Conservation (phyloP, 2,329 filamentous ascomycete genomes). For the Cylindrodendrum hubeiense region DNA sequence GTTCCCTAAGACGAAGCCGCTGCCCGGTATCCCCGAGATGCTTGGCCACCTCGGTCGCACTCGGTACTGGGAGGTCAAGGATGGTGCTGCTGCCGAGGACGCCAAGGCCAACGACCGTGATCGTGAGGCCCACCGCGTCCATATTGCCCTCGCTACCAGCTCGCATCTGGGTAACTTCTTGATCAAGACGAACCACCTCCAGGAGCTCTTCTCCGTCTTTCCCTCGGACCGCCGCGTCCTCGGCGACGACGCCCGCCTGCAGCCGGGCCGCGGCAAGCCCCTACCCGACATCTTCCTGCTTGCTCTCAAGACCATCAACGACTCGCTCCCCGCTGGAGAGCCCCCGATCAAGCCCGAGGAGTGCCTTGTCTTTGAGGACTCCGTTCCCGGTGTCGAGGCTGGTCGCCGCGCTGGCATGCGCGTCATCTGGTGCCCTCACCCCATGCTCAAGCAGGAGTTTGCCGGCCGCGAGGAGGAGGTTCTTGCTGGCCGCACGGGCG, state of each 20-base stretch:
- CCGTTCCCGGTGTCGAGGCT: conserved; percentile 91
- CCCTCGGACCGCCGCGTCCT: conserved; percentile 78
- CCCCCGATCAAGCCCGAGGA: conserved; percentile 81
- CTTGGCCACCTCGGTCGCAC: conserved; percentile 70
- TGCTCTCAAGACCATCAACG: conserved; percentile 87
- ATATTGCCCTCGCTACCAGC: conserved; percentile 90
- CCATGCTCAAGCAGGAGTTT: conserved; percentile 81
- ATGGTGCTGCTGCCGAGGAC: conserved; percentile 40
- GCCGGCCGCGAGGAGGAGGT: conserved; percentile 82
- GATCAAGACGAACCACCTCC: conserved; percentile 78
- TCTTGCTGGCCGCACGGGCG: conserved; percentile 83
- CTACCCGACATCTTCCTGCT: conserved; percentile 94
- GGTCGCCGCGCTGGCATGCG: conserved; percentile 94
- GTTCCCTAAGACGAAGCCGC: conserved; percentile 80
- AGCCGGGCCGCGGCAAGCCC: conserved; percentile 87
- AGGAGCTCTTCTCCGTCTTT: conserved; percentile 74
- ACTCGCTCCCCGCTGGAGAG: conserved; percentile 72
- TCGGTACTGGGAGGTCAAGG: conserved; percentile 60
- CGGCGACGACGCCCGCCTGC: conserved; percentile 86
- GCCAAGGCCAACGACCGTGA: conserved; percentile 31
- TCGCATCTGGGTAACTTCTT: conserved; percentile 79
- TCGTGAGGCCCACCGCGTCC: conserved; percentile 60
- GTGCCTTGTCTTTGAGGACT: conserved; percentile 97
- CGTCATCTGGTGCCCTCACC: conserved; percentile 92
- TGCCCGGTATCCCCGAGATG: conserved; percentile 82